Evolutionary conservation across 495 filamentous ascomycete genomes (phyloP).

Genomic region (Tetracladium setigerum): DNA sequence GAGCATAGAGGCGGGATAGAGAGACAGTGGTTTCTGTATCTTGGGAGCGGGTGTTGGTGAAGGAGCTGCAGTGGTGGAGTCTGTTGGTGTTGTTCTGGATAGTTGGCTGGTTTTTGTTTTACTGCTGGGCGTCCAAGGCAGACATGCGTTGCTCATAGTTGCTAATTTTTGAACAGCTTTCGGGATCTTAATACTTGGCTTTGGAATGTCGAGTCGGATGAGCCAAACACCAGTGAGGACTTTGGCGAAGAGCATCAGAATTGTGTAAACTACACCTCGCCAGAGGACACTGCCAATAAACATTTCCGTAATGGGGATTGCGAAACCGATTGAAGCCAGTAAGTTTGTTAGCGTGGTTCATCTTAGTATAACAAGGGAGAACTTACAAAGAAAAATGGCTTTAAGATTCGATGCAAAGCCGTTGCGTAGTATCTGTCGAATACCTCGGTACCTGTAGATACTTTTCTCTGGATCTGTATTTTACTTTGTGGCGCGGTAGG

Average conservation of each 20-base stretch:
- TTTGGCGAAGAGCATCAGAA: conserved; percentile 65
- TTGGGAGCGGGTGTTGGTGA: not conserved
- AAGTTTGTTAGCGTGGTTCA: not conserved
- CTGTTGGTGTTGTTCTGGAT: not conserved
- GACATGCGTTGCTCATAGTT: not conserved
- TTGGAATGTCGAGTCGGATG: conserved; percentile 33
- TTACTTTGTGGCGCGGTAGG: not conserved
- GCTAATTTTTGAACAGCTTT: not conserved
- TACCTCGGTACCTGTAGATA: conserved; percentile 25
- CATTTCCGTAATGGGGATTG: conserved; percentile 66
- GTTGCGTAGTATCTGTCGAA: conserved; percentile 51
- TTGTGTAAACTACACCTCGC: conserved; percentile 63
- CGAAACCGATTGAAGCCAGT: conserved; percentile 68
- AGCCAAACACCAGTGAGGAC: conserved; percentile 57
- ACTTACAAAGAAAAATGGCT: conserved; percentile 69
- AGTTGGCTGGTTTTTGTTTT: not conserved
- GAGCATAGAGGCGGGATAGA: conserved; percentile 50
- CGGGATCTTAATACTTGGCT: not conserved
- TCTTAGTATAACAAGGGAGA: not conserved
- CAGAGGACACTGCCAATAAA: conserved; percentile 57
- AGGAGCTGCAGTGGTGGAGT: not conserved
- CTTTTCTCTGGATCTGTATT: not conserved
- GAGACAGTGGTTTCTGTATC: not conserved
- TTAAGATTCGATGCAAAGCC: conserved; percentile 46
- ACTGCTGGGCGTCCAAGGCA: not conserved